These are phyloP conservation scores for Neopestalotiopsis rosae DNA, from an alignment of 2,329 filamentous ascomycete genomes.

Conservation along the genomic window DNA sequence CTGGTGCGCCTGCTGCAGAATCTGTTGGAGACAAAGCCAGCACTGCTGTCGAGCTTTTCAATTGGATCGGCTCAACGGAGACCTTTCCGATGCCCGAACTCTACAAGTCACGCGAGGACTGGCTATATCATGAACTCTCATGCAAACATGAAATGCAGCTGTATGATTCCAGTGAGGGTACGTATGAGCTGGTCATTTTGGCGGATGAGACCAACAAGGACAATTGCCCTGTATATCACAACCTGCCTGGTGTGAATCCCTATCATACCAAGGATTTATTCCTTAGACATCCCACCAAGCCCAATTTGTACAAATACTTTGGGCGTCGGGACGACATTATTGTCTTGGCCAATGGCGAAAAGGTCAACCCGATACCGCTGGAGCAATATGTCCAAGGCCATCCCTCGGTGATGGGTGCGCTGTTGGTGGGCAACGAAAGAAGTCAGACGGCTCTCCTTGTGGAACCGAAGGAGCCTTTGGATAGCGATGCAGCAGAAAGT, in stretches of 20 bases:
- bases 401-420: neutral
- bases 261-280: conserved; percentile 46
- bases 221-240: conserved; percentile 35
- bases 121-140: conserved; percentile 39
- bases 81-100: conserved; percentile 27
- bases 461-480: conserved; percentile 7
- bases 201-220: conserved; percentile 28
- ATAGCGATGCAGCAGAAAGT: neutral
- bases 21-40: conserved; percentile 20
- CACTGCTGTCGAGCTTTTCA: conserved; percentile 22
- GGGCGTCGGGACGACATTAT: conserved; percentile 48
- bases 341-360: conserved; percentile 47
- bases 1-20: conserved; percentile 24
- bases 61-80: conserved; percentile 31
- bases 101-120: conserved; percentile 28
- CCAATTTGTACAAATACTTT: conserved; percentile 40
- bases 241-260: conserved; percentile 37
- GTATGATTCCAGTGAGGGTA: conserved; percentile 16
- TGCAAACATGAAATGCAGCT: conserved; percentile 31
- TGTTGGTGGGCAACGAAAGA: conserved; percentile 7
- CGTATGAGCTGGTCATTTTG: conserved; percentile 34
- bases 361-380: conserved; percentile 23
- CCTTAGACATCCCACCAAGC: conserved; percentile 39
- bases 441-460: conserved; percentile 11
- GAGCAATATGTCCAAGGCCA: conserved; percentile 14